Evolutionary conservation across 495 filamentous ascomycete species (phyloP), one percentile per base, ranked within the genome.

Genomic region (Stereocaulon alpinum): DNA sequence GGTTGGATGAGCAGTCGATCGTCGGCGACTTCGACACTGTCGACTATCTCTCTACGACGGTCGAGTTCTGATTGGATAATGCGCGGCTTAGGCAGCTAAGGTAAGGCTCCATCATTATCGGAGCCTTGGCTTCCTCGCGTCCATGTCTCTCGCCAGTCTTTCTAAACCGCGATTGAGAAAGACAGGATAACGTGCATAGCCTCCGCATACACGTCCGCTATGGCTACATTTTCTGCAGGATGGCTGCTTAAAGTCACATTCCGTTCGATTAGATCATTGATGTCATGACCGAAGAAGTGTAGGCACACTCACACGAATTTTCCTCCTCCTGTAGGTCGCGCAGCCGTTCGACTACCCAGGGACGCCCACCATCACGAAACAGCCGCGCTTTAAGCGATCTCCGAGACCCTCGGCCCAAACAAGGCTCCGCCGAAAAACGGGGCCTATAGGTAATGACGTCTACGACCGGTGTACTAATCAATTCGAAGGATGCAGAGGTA

Each of bases 151-250:
- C 24, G 52, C 56, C 0, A 52, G 30, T 11, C 62, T 58, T 32
- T 57, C 24, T 2, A 34, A 15, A 10, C 58, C 61, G 15, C 59
- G 55, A 22, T 61, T 64, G 1, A 64, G 27, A 27, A 64, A 61
- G 22, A 56, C 59, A 11, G 62, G 62, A 42, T 47, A 64, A 17
- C 53, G 58, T 27, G 59, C 54, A 49, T 61, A 64, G 0, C 62
- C 62, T 49, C 61, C 62, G 47, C 62, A 64, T 14, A 34, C 15
- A 18, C 58, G 52, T 29, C 62, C 53, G n/a, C 52, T 64, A 11
- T 54, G 29, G 40, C 52, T 50, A 41, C 62, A 64, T 42, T 43
- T 60, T 47, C 48, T 64, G 54, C 62, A 64, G 30, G 32, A 45
- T 5, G 62, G 58, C 24, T 48, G n/a, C 17, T 61, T 24, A 24